Percentiles rank a stretch among this genome's conserved stretches.
phyloP scores from a whole-genome alignment of 179 eudicot species.

The Nepenthes alata region DNA sequence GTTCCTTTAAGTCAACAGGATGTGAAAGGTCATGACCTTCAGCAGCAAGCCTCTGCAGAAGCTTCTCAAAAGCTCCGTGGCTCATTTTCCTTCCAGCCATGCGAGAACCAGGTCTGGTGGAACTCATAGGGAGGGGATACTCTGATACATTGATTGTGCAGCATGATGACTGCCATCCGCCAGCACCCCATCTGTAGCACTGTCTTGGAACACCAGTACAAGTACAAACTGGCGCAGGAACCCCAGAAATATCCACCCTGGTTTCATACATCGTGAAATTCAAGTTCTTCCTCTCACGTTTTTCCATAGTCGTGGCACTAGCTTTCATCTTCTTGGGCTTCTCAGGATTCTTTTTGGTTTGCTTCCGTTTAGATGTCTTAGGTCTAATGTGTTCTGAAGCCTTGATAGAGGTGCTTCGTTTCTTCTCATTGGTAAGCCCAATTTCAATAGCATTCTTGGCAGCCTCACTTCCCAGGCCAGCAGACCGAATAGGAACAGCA shows the following conservation, averaged over 20 bases:
- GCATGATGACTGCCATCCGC: slow-evolving; percentile 72
- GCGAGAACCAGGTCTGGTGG: slow-evolving; percentile 39
- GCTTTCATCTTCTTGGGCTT: slow-evolving; percentile 13
- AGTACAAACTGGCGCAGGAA: slow-evolving; percentile 48
- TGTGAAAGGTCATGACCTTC: slow-evolving; percentile 46
- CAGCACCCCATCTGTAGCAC: slow-evolving; percentile 54
- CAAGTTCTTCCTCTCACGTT: slow-evolving; percentile 30
- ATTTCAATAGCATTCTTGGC: slow-evolving; percentile 8
- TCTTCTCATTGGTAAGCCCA: slow-evolving; percentile 20
- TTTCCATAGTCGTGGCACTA: slow-evolving; percentile 8
- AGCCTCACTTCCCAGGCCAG: slow-evolving; percentile 22
- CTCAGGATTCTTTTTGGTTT: slow-evolving; percentile 25
- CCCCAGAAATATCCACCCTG: slow-evolving; percentile 25
- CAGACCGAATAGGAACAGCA: slow-evolving; percentile 27
- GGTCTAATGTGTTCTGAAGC: slow-evolving; percentile 9
- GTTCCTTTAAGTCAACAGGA: slow-evolving; percentile 50
- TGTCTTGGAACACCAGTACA: slow-evolving; percentile 53
- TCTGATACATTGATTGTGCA: slow-evolving; percentile 49
- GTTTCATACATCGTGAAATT: slow-evolving; percentile 19
- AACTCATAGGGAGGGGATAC: slow-evolving; percentile 54
- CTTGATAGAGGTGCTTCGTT: slow-evolving; percentile 23
- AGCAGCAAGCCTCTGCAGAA: slow-evolving; percentile 37
- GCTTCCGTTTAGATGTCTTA: slow-evolving; percentile 21
- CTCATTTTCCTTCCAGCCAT: slow-evolving; percentile 60
- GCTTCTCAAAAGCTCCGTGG: slow-evolving; percentile 46